Percentiles rank a stretch among this genome's conserved stretches.
phyloP scores from a whole-genome alignment of 371 early-diverging fungal species.

The Mucor racemosus region DNA sequence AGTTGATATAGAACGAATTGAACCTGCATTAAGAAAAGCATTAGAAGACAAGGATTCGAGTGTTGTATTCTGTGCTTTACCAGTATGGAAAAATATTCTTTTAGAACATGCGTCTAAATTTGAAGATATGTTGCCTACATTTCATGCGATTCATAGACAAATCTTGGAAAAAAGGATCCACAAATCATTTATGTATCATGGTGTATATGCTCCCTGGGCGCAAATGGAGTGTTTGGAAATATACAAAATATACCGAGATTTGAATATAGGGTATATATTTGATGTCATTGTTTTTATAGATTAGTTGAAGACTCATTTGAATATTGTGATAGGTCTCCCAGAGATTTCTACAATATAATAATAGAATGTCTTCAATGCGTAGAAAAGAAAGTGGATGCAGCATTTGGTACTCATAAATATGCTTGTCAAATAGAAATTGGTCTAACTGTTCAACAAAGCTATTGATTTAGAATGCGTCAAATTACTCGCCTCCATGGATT shows the following conservation, averaged over 20 bases:
- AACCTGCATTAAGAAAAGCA: slow-evolving; percentile 37
- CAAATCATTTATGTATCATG: slow-evolving; percentile 52
- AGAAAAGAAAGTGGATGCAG: slow-evolving; percentile 52
- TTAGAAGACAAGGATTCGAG: slow-evolving; percentile 52
- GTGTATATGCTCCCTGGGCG: slow-evolving; percentile 61
- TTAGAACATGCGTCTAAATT: slow-evolving; percentile 35
- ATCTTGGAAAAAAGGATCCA: slow-evolving; percentile 45
- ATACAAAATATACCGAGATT: slow-evolving; percentile 27
- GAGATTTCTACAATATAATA: slow-evolving; percentile 30
- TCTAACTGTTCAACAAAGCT: slow-evolving; percentile 24
- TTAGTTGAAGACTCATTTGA: background rate
- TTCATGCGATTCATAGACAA: slow-evolving; percentile 44
- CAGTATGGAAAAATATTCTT: slow-evolving; percentile 42
- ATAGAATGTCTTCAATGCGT: slow-evolving; percentile 35
- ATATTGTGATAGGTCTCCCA: slow-evolving; percentile 27
- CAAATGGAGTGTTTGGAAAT: slow-evolving; percentile 49
- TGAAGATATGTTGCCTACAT: slow-evolving; percentile 37
- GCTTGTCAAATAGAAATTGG: background rate
- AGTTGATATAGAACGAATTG: slow-evolving; percentile 31
- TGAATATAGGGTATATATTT: slow-evolving; percentile 39
- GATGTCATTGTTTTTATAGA: background rate
- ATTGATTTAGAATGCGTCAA: slow-evolving; percentile 50
- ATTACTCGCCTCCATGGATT: slow-evolving; percentile 32
- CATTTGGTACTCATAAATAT: slow-evolving; percentile 46
- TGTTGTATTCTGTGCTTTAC: slow-evolving; percentile 48